These are phyloP conservation scores for Parastagonospora nodorum DNA, from an alignment of 2,329 filamentous ascomycete species.

Conservation along the genomic window DNA sequence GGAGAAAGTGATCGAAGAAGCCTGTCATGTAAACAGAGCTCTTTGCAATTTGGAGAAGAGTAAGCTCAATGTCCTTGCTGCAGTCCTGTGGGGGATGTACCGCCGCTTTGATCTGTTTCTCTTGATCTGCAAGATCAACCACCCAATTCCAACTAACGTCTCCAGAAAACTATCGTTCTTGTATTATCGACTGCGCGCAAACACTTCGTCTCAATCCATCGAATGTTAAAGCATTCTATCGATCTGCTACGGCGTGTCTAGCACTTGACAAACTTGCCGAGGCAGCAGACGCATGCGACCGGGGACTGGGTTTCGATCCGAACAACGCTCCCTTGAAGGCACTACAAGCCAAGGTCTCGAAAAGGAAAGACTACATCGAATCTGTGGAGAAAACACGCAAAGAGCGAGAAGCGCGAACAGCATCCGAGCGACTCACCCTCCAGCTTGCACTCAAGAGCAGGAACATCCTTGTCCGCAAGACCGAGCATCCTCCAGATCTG, in stretches of 20 bases:
- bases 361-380: slow-evolving; percentile 61
- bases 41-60: slow-evolving; percentile 85
- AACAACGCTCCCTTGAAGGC: slow-evolving; percentile 69
- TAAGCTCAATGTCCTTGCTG: slow-evolving; percentile 44
- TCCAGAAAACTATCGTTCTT: slow-evolving; percentile 81
- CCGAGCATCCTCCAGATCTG: slow-evolving; percentile 78
- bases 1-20: slow-evolving; percentile 71
- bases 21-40: slow-evolving; percentile 83
- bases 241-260: slow-evolving; percentile 77
- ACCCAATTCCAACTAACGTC: background rate
- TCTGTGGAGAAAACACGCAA: slow-evolving; percentile 62
- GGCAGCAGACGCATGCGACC: slow-evolving; percentile 77
- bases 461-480: slow-evolving; percentile 70
- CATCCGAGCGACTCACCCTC: slow-evolving; percentile 61
- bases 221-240: slow-evolving; percentile 92
- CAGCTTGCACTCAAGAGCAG: slow-evolving; percentile 64
- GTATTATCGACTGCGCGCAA: slow-evolving; percentile 81
- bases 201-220: slow-evolving; percentile 76
- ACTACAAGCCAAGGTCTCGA: slow-evolving; percentile 67
- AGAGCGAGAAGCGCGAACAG: slow-evolving; percentile 60
- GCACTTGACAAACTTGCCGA: slow-evolving; percentile 78
- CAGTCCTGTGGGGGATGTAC: background rate
- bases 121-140: background rate
- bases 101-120: background rate
- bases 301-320: slow-evolving; percentile 74